Base-by-base conservation (phyloP, 306 rosid species). In the Lagenaria siceraria region DNA sequence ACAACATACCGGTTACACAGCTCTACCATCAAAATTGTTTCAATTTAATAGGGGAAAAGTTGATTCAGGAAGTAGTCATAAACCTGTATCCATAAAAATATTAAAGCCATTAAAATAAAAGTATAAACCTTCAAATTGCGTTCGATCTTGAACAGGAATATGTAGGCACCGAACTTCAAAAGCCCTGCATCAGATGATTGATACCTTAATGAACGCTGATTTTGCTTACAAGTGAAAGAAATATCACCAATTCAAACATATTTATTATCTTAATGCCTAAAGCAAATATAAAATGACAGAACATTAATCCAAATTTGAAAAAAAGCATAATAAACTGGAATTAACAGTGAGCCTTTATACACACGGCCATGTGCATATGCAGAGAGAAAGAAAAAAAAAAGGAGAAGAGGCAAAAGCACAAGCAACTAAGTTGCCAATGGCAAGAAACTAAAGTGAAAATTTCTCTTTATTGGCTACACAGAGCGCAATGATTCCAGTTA, bases 81-180 rank as follows among this genome's bases (percentile, higher is more conserved):
- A 60, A 58, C 25, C 19, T 8, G 63, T 59, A 35, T 24, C 66
- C 33, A 18, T 14, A 18, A 9, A 76, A 21, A 58, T 61, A 61
- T 77, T 62, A 33, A 27, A 38, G 31, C 18, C 31, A 31, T 36
- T 22, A 35, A 54, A 27, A 13, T n/a, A 84, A 71, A 78, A 38
- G 81, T 79, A 73, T 56, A 80, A 56, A 95, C 99, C 99, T 95
- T 95, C 92, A 83, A 95, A 92, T 58, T 93, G 92, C 27, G 97
- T 95, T 80, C 90, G 90, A 80, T 95, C 99, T 3, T 78, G 82
- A 75, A 82, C 88, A 54, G 99, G 99, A 78, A 95, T 86, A 77
- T 95, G 96, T 87, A 95, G 84, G 87, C 99, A 95, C 63, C 88
- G 87, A 84, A 95, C 98, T 87, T 92, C 97, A 17, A 95, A 95